phyloP scores from a whole-genome alignment of 148 eudicot species.

The Chenopodium formosanum region DNA sequence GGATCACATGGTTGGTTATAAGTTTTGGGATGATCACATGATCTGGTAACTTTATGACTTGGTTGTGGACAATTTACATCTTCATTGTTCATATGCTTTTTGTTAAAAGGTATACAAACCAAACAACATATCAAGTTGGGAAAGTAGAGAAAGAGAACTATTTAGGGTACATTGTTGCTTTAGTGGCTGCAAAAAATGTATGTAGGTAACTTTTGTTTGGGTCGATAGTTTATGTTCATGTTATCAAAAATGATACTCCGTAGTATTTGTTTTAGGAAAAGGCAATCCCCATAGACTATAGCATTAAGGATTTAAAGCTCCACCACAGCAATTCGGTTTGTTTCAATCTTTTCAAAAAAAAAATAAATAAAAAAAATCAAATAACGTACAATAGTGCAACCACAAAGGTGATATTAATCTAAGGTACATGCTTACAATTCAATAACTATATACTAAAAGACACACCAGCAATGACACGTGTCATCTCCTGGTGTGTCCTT shows the following conservation, averaged over 20 bases:
- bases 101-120: background rate
- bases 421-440: too few relatives aligned
- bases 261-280: background rate
- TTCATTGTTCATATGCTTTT: slow-evolving; percentile 1
- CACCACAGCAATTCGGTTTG: background rate
- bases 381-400: too few relatives aligned
- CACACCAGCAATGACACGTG: too few relatives aligned
- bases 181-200: background rate
- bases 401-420: too few relatives aligned
- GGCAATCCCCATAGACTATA: background rate
- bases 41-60: background rate
- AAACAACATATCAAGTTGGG: background rate
- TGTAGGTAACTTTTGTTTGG: background rate
- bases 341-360: too few relatives aligned
- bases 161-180: background rate
- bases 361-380: too few relatives aligned
- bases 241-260: background rate
- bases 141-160: too few relatives aligned
- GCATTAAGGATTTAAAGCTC: background rate
- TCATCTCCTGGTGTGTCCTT: too few relatives aligned
- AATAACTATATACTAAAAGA: too few relatives aligned
- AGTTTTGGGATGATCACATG: slow-evolving; percentile 10
- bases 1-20: slow-evolving; percentile 11
- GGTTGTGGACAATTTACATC: background rate
- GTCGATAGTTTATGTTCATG: background rate